Evolutionary conservation across 192 early-diverging fungal genomes (phyloP), one percentile per base, ranked within the genome.

Genomic region (Dimargaris verticillata): DNA sequence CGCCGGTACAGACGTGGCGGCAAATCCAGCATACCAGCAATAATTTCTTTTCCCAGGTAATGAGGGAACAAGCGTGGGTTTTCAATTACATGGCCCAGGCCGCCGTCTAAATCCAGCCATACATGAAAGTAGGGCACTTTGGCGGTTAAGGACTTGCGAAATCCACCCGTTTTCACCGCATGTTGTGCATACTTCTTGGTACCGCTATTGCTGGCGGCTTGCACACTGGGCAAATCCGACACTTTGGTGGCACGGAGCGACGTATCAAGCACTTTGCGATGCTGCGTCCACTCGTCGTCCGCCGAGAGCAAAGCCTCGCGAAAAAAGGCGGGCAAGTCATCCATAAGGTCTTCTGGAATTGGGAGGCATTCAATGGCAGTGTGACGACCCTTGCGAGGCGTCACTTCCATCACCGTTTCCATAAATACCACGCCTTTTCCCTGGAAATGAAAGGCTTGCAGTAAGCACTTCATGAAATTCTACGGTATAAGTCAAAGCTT

Each of bases 21-120:
- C 61, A 93, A 71, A 66, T 95, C 89, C 67, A 92, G 61, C 62
- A 87, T 82, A 44, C 88, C 86, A 9, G 80, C 92, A 42, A 93
- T 66, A 10, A 90, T 78, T 76, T 95, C 79, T 76, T 86, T 82
- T 9, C 87, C 95, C 71, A 98, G 93, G 78, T 88, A 94, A 18
- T 76, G 78, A 44, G 80, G 80, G 70, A 92, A 98, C 28, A 70
- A 60, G n/a, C 83, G 75, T 1, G 76, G 65, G 48, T 91, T 82
- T 63, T 99, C 95, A 76, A 99, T 99, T 20, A 99, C 88, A 70
- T 99, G 95, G 7, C 93, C 95, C 62, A 83, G 80, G 2, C 95
- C 92, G 38, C 83, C 79, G 63, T 90, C 80, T 10, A 87, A 83
- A 52, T 88, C 83, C 64, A 91, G 89, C 95, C 95, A 99, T 2